Evolutionary conservation across 768 basidiomycete species (phyloP), one percentile per base, ranked within the genome.

Genomic region (Leccinum ochraceum): DNA sequence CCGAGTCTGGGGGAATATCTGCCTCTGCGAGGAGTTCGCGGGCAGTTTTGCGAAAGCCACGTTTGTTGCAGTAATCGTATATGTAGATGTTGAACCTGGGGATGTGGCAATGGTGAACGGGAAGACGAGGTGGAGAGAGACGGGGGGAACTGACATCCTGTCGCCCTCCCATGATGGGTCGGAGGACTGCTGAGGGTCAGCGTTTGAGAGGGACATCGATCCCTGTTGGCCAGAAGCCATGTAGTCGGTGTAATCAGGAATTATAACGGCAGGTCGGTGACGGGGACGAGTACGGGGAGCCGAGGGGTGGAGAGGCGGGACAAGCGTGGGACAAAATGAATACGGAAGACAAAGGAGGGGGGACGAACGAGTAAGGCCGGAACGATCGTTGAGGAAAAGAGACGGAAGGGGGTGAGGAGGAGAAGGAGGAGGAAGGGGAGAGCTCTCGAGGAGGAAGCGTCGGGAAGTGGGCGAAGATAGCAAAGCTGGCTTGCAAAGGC

Each of bases 31-130:
- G 74, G 49, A 93, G 82, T 68, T 90, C 85, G 36, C 74, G 77
- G 11, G 90, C 90, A 1, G 91, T 90, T 71, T 87, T 89, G 67
- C 73, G 77, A 66, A 86, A 93, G 57, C 90, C 90, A 56, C 90
- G 86, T 75, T 93, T 93, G 68, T 71, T 76, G 76, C 91, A 92
- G 69, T 93, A 93, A 77, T 93, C 91, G 70, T 88, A 83, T 66
- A 93, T 92, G 76, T 93, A 93, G 70, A 92, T 90, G 76, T 92
- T 92, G 74, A 92, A 92, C 90, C 90, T 92, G 74, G 58, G 58
- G 17, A 48, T 28, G 62, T 48, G 30, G 49, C 62, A 53, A 49
- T 61, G 57, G 62, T 60, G 57, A 62, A 61, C 6, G 6, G 50
- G 36, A 39, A 49, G 24, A 32, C 2, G 57, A 30, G 39, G 57